These are phyloP conservation scores for Leccinum cinnamomeum DNA, from an alignment of 1,284 basidiomycete species.

Conservation along the genomic window DNA sequence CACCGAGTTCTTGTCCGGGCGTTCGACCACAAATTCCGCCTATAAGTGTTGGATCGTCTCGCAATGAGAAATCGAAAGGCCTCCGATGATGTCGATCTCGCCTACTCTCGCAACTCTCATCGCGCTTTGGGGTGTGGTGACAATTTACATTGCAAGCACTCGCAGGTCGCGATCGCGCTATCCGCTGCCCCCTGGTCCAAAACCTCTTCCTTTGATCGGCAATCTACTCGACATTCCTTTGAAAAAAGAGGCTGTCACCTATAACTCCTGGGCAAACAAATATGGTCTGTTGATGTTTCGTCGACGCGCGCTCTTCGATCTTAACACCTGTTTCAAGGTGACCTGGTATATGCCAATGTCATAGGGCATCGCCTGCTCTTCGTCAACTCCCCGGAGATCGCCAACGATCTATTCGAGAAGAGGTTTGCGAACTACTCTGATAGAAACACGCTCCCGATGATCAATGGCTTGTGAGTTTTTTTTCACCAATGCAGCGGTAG, in stretches of 20 bases:
- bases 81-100: conserved; percentile 25
- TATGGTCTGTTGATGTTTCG: conserved; percentile 19
- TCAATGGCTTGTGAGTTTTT: conserved; percentile 32
- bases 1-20: conserved; percentile 17
- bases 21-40: conserved; percentile 6
- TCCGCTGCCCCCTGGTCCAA: conserved; percentile 35
- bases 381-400: conserved; percentile 35
- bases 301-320: not conserved
- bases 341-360: conserved; percentile 24
- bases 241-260: too few relatives aligned
- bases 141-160: conserved; percentile 21
- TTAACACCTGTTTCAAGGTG: conserved; percentile 19
- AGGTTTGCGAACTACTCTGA: conserved; percentile 34
- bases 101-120: conserved; percentile 20
- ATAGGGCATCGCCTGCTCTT: conserved; percentile 26
- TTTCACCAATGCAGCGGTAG: too few relatives aligned
- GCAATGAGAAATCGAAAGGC: conserved; percentile 5
- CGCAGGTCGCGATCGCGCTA: conserved; percentile 13
- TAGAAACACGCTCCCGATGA: conserved; percentile 32
- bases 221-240: conserved; percentile 31
- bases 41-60: conserved; percentile 21
- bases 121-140: conserved; percentile 25
- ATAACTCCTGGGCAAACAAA: conserved; percentile 20
- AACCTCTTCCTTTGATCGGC: conserved; percentile 34
- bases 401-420: conserved; percentile 39